Conservation (phyloP, 2,329 filamentous ascomycete species). For the Calcarisporium arbuscula region DNA sequence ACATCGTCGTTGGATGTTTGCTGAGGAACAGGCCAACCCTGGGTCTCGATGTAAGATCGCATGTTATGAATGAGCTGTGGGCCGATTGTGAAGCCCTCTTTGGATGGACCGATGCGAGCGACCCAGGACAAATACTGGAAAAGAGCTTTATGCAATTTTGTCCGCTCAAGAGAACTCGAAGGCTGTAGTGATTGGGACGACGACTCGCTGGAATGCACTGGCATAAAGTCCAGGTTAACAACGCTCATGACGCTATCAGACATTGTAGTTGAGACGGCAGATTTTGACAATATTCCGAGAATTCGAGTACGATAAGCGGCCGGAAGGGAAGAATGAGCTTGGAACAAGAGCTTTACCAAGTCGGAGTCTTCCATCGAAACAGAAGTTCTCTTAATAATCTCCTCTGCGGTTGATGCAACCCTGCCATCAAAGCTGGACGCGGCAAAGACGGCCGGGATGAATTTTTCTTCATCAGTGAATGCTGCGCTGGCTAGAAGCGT, state of each 20-base stretch:
- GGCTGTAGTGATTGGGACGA: conserved; percentile 18
- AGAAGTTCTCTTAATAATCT: conserved; percentile 74
- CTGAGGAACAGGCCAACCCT: conserved; percentile 73
- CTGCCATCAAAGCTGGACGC: conserved; percentile 76
- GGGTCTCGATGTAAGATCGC: conserved; percentile 65
- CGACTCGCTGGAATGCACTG: conserved; percentile 6
- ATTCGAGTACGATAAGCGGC: conserved; percentile 72
- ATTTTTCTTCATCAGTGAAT: conserved; percentile 76
- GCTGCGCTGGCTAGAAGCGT: conserved; percentile 76
- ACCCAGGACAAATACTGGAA: conserved; percentile 87
- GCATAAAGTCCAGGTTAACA: conserved; percentile 60
- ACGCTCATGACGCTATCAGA: conserved; percentile 61
- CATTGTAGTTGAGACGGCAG: conserved; percentile 64
- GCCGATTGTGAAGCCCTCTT: conserved; percentile 59
- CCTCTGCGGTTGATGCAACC: conserved; percentile 79
- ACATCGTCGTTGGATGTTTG: conserved; percentile 54
- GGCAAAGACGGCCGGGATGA: conserved; percentile 77
- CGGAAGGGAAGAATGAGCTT: conserved; percentile 67
- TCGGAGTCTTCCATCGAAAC: conserved; percentile 64
- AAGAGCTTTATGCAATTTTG: conserved; percentile 73
- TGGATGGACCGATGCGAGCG: conserved; percentile 61
- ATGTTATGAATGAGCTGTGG: conserved; percentile 62
- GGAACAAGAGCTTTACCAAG: conserved; percentile 61
- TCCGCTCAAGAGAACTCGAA: conserved; percentile 62
- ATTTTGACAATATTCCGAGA: conserved; percentile 69